Evolutionary conservation across 2,329 filamentous ascomycete species (phyloP), one percentile per base, ranked within the genome.

Genomic region (Epichloe sylvatica): DNA sequence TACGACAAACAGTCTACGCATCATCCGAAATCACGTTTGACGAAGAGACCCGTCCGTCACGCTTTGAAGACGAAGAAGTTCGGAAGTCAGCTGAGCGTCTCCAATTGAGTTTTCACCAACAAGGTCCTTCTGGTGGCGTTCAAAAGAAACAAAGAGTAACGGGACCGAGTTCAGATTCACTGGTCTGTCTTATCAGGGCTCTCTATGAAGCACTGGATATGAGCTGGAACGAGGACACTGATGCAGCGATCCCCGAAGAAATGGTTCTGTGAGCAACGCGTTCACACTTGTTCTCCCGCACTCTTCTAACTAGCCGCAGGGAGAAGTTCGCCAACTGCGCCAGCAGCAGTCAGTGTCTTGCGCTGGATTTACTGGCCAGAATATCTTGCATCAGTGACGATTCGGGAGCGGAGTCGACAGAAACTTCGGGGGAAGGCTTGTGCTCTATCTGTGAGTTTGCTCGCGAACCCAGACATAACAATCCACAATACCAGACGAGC

Each of bases 341-440:
- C 15, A 74, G 80, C 51, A 52, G 64, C 7, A 66, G 72, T 23
- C 74, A 77, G 58, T 78, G 73, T 55, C 68, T 70, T 35, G 64
- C 73, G 8, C 65, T 85, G 39, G 67, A 77, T 37, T 60, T 74
- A 11, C 59, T 88, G 13, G 77, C 80, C 3, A 72, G 71, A 45
- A 61, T 80, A n/a, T 60, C 57, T 39, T 67, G 65, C 49, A 50
- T 60, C 7, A 48, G 53, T 5, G 59, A 56, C 23, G 54, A 42
- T 53, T 42, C 39, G n/a, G 48, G 4, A 33, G 36, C 17, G 30
- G 38, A 23, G 19, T 11, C 19, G 15, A 17, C 17, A 3, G 33
- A 39, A 33, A 21, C 30, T 4, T 21, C 19, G 33, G 19, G 19
- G 5, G 15, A 40, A 12, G 35, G 5, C 11, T 17, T 38, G 7